Percentiles rank a stretch among this genome's conserved stretches.
Evolutionary conservation across 345 rosid genomes (phyloP).

Genomic region (Eucalyptus caleyi): DNA sequence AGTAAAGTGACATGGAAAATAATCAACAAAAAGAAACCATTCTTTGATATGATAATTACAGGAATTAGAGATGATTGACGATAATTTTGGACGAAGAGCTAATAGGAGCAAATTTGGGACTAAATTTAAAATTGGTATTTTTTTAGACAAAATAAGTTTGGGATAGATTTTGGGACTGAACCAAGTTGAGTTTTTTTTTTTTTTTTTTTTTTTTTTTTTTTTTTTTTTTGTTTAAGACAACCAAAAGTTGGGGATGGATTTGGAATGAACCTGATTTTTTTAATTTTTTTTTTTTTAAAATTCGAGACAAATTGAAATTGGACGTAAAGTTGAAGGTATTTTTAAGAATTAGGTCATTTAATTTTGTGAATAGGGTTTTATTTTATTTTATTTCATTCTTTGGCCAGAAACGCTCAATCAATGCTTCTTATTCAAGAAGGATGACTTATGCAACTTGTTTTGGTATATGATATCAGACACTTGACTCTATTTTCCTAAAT

Average conservation of each 20-base stretch:
- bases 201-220: not conserved
- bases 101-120: not conserved
- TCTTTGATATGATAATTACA: not conserved
- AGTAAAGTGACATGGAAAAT: not conserved
- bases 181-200: not conserved
- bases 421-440: not conserved
- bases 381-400: not conserved
- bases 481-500: not conserved
- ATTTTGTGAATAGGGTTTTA: not conserved
- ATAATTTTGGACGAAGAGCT: not conserved
- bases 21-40: accelerated
- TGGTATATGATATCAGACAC: not conserved
- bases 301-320: accelerated
- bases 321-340: accelerated
- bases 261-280: not conserved
- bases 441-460: not conserved
- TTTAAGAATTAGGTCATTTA: not conserved
- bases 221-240: not conserved
- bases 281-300: not conserved
- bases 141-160: not conserved
- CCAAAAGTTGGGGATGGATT: not conserved
- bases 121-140: not conserved
- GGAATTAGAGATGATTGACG: not conserved
- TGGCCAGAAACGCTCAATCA: accelerated
- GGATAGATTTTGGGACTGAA: not conserved